Percentiles rank a stretch among this genome's conserved stretches.
Conservation (phyloP, 2,329 filamentous ascomycete genomes). For the Aspergillus niger region DNA sequence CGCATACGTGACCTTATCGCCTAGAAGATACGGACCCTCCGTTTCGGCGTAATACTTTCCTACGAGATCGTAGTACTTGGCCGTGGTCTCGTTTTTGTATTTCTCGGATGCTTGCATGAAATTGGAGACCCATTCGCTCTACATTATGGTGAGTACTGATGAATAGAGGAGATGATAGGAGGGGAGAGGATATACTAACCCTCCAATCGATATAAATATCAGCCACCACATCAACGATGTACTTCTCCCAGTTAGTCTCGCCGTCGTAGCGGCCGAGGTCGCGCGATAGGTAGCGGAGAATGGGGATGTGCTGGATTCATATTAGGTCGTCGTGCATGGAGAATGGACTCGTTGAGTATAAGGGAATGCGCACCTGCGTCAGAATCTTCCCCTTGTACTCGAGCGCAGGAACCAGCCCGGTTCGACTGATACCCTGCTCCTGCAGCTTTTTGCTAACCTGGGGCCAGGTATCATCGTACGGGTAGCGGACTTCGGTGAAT, state of each 20-base stretch:
- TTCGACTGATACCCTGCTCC: constrained; percentile 28
- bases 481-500: constrained; percentile 31
- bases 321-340: background rate
- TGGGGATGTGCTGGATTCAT: constrained; percentile 31
- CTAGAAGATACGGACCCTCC: constrained; percentile 41
- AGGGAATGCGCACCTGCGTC: constrained; percentile 5
- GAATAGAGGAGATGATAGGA: too few relatives aligned
- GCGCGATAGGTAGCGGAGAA: constrained; percentile 40
- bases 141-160: background rate
- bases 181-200: constrained; percentile 26
- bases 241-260: constrained; percentile 41
- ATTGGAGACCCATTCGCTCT: constrained; percentile 32
- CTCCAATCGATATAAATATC: constrained; percentile 47
- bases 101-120: constrained; percentile 32
- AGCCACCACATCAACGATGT: constrained; percentile 39
- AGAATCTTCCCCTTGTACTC: constrained; percentile 39
- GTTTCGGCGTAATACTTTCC: constrained; percentile 33
- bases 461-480: constrained; percentile 31
- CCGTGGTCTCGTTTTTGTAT: constrained; percentile 34
- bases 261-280: constrained; percentile 42
- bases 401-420: constrained; percentile 39
- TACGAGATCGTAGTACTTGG: constrained; percentile 35
- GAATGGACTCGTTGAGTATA: background rate
- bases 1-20: constrained; percentile 40
- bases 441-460: constrained; percentile 30